phyloP scores from a whole-genome alignment of 1,139 yeast genomes.

The Candida glucosophila region DNA sequence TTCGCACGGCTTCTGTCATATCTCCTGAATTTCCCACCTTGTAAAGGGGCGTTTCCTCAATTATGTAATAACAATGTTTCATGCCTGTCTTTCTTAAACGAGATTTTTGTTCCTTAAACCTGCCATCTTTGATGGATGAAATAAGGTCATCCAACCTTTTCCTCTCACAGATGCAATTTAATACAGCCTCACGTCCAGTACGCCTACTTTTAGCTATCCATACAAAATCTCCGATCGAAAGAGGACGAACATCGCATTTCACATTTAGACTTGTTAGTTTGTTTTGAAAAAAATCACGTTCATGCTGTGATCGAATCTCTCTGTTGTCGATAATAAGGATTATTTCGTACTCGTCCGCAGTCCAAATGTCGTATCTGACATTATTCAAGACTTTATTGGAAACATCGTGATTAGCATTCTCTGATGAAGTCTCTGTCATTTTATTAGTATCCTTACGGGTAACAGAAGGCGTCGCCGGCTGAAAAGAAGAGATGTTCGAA shows the following conservation, averaged over 20 bases:
- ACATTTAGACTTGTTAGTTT: constrained; percentile 46
- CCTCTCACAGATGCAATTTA: constrained; percentile 80
- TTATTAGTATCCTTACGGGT: background rate
- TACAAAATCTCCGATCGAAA: constrained; percentile 78
- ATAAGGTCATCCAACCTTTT: constrained; percentile 85
- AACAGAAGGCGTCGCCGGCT: background rate
- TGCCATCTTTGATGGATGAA: constrained; percentile 74
- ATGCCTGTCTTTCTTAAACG: constrained; percentile 66
- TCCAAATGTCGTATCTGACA: constrained; percentile 31
- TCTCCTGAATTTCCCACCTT: constrained; percentile 25
- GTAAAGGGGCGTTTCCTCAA: constrained; percentile 64
- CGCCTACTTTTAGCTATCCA: constrained; percentile 74
- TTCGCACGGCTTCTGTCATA: constrained; percentile 60
- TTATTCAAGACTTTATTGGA: constrained; percentile 13
- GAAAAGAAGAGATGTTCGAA: background rate
- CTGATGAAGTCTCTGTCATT: background rate
- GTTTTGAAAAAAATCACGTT: constrained; percentile 55
- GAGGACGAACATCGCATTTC: constrained; percentile 43
- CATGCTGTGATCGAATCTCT: constrained; percentile 57
- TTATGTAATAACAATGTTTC: constrained; percentile 59
- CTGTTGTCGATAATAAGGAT: constrained; percentile 69
- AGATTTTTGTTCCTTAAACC: constrained; percentile 78
- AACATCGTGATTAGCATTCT: constrained; percentile 14
- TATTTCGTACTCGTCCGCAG: constrained; percentile 41
- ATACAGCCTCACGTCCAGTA: constrained; percentile 55